Percentiles rank a stretch among this genome's conserved stretches.
Evolutionary conservation across 1,284 basidiomycete species (phyloP).

Genomic region (Hypsizygus ulmarius): DNA sequence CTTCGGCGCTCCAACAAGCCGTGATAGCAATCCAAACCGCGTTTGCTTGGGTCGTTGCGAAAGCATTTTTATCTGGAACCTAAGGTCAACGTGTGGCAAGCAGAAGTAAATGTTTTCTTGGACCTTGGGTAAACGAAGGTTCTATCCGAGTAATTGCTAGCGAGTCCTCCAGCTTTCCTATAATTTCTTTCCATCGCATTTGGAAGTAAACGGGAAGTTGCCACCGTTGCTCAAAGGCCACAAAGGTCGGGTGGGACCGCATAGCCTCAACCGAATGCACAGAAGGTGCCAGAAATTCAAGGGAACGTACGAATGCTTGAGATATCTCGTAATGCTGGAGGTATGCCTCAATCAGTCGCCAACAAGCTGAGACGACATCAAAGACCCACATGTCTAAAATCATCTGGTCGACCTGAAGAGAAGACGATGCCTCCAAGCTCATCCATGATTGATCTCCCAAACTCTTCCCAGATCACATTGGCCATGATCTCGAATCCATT

Average conservation of each 20-base stretch:
- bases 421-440: conserved; percentile 84
- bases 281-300: conserved; percentile 84
- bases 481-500: conserved; percentile 78
- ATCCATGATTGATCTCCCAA: conserved; percentile 76
- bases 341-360: not conserved
- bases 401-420: conserved; percentile 85
- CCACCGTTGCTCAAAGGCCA: conserved; percentile 83
- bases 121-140: conserved; percentile 39
- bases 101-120: conserved; percentile 2
- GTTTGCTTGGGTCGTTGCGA: conserved; percentile 62
- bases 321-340: conserved; percentile 79
- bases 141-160: conserved; percentile 49
- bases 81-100: not conserved
- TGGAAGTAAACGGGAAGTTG: conserved; percentile 97
- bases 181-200: conserved; percentile 94
- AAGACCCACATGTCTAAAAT: conserved; percentile 76
- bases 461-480: conserved; percentile 85
- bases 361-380: not conserved
- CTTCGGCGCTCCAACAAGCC: conserved; percentile 81
- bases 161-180: conserved; percentile 69
- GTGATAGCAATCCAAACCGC: conserved; percentile 73
- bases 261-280: conserved; percentile 65
- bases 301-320: conserved; percentile 78
- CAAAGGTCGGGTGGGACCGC: conserved; percentile 69
- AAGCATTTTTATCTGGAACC: conserved; percentile 32